A percentile compares a stretch with the other conserved stretches of the same genome.
These are phyloP conservation scores for Paraphoma chrysanthemicola DNA, from an alignment of 2,329 filamentous ascomycete species.

Conservation along the genomic window DNA sequence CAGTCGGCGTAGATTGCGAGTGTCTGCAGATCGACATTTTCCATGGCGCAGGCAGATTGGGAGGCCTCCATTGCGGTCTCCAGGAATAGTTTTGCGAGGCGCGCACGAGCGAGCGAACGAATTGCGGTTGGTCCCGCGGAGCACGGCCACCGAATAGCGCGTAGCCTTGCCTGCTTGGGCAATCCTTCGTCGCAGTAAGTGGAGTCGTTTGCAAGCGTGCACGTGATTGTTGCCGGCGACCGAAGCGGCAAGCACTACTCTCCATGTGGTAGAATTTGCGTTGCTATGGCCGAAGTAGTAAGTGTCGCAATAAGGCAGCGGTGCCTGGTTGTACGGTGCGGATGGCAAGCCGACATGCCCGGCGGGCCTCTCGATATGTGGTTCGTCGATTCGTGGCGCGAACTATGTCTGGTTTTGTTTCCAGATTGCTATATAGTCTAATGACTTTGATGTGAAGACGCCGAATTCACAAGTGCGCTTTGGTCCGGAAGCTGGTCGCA, in stretches of 20 bases:
- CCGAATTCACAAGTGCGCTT: background rate
- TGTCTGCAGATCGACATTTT: background rate
- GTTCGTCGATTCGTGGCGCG: background rate
- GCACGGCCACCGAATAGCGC: background rate
- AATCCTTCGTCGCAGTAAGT: background rate
- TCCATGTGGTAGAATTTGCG: background rate
- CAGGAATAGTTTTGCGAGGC: constrained; percentile 1
- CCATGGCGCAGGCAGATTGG: background rate
- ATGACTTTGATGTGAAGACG: background rate
- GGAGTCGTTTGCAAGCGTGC: background rate
- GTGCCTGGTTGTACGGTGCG: background rate
- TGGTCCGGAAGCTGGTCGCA: background rate
- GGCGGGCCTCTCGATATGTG: background rate
- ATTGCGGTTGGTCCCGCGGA: constrained; percentile 3
- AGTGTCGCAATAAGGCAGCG: background rate
- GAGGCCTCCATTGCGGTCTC: background rate
- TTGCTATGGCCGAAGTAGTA: background rate
- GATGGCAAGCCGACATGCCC: background rate
- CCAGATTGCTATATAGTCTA: background rate
- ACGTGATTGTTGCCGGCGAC: background rate
- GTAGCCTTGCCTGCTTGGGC: background rate
- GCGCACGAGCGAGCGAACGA: background rate
- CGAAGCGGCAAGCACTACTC: background rate
- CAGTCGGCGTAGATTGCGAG: background rate
- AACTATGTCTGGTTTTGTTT: background rate